A percentile compares a stretch with the other conserved stretches of the same genome.
Evolutionary conservation across 2,329 filamentous ascomycete genomes (phyloP).

Genomic region (Aspergillus ochraceoroseus): DNA sequence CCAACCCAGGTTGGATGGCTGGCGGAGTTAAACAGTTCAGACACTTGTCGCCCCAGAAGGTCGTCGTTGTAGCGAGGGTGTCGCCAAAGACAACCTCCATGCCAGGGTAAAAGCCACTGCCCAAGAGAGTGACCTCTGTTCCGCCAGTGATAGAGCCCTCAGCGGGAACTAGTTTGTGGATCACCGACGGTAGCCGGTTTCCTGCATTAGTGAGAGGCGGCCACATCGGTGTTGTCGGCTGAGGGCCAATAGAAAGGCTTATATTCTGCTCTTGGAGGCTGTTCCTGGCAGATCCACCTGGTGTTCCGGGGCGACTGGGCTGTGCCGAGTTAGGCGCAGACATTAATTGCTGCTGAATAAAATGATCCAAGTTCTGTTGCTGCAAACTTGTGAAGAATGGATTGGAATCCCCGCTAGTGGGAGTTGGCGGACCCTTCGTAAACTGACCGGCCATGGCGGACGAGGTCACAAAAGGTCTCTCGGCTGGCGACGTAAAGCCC

Average conservation of each 20-base stretch:
- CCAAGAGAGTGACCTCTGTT: slow-evolving; percentile 80
- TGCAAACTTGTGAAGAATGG: slow-evolving; percentile 55
- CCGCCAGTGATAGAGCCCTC: slow-evolving; percentile 79
- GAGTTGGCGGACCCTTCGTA: slow-evolving; percentile 60
- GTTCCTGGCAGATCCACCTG: slow-evolving; percentile 47
- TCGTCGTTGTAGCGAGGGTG: slow-evolving; percentile 63
- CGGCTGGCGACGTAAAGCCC: slow-evolving; percentile 37
- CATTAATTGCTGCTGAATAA: slow-evolving; percentile 60
- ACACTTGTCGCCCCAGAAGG: slow-evolving; percentile 75
- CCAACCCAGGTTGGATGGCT: slow-evolving; percentile 60
- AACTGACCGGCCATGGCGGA: slow-evolving; percentile 47
- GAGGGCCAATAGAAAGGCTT: slow-evolving; percentile 37
- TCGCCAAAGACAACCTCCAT: slow-evolving; percentile 84
- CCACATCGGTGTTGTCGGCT: slow-evolving; percentile 50
- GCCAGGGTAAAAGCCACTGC: slow-evolving; percentile 71
- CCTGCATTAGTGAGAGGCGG: slow-evolving; percentile 50
- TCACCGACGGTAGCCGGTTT: slow-evolving; percentile 56
- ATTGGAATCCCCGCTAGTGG: slow-evolving; percentile 60
- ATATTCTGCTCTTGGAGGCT: slow-evolving; percentile 39
- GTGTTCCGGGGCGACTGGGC: slow-evolving; percentile 72
- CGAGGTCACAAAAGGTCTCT: slow-evolving; percentile 47
- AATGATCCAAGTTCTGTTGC: slow-evolving; percentile 61
- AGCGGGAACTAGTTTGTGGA: slow-evolving; percentile 76
- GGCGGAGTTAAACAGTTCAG: slow-evolving; percentile 74
- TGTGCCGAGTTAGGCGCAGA: slow-evolving; percentile 69